These are phyloP conservation scores for Podospora bellae-mahoneyi DNA, from an alignment of 495 filamentous ascomycete species.

Conservation along the genomic window DNA sequence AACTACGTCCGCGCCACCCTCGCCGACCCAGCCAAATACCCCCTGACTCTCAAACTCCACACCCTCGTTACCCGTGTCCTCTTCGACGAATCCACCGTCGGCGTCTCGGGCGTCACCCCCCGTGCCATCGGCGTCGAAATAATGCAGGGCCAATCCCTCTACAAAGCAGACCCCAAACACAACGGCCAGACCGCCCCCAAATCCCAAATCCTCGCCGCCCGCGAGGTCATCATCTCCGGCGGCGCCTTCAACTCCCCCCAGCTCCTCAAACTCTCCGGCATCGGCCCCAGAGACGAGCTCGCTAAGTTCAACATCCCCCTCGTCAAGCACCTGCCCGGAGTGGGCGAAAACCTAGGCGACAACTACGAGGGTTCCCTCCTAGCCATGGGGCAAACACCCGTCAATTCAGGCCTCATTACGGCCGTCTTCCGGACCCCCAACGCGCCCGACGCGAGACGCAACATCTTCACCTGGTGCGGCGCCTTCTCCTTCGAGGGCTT, in stretches of 20 bases:
- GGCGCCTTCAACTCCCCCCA: slow-evolving; percentile 56
- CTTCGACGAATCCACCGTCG: slow-evolving; percentile 31
- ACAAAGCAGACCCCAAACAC: slow-evolving; percentile 45
- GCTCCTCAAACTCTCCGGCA: slow-evolving; percentile 53
- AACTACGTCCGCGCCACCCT: slow-evolving; percentile 45
- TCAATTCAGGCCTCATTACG: slow-evolving; percentile 35
- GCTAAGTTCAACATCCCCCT: slow-evolving; percentile 45
- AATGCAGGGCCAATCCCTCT: slow-evolving; percentile 40
- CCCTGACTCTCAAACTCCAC: slow-evolving; percentile 46
- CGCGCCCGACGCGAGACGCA: slow-evolving; percentile 41
- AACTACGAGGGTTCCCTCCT: slow-evolving; percentile 49
- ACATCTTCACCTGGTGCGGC: slow-evolving; percentile 47
- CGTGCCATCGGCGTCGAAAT: slow-evolving; percentile 47
- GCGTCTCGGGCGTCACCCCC: slow-evolving; percentile 25
- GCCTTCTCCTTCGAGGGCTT: slow-evolving; percentile 48
- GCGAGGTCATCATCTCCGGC: slow-evolving; percentile 56
- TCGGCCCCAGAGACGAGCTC: slow-evolving; percentile 42
- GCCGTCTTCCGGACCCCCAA: slow-evolving; percentile 42
- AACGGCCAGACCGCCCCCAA: slow-evolving; percentile 28
- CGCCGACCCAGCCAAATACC: slow-evolving; percentile 43
- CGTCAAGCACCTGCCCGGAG: slow-evolving; percentile 52
- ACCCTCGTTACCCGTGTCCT: slow-evolving; percentile 47
- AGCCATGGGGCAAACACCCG: slow-evolving; percentile 29
- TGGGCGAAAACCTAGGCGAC: slow-evolving; percentile 58
- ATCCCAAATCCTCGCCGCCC: slow-evolving; percentile 36